Percentiles rank a stretch among this genome's conserved stretches.
Conservation (phyloP, 305 asterid species). For the Fraxinus baroniana region DNA sequence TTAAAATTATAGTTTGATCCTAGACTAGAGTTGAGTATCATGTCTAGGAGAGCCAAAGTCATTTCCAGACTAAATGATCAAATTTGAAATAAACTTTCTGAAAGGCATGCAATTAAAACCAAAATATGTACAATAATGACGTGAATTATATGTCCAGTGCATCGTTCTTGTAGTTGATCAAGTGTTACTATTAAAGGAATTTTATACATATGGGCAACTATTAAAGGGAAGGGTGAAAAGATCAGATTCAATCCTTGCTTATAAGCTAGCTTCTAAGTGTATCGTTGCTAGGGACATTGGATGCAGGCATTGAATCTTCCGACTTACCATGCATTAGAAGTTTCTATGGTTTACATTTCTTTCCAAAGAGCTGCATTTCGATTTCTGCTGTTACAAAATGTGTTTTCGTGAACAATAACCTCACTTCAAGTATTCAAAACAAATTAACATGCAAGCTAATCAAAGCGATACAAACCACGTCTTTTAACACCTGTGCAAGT, state of each 20-base stretch:
- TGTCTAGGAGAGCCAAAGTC: neutral
- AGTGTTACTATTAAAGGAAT: neutral
- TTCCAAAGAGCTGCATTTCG: neutral
- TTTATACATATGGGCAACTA: neutral
- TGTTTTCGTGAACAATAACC: neutral
- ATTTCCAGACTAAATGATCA: neutral
- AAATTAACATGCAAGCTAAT: neutral
- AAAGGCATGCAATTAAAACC: neutral
- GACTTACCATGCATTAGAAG: neutral
- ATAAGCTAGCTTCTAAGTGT: neutral
- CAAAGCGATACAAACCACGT: neutral
- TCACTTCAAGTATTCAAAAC: neutral
- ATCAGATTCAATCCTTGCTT: neutral
- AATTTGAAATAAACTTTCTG: neutral
- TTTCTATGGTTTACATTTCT: neutral
- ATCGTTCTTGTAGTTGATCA: neutral
- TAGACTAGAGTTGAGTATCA: neutral
- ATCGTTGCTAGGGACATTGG: neutral
- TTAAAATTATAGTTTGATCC: neutral
- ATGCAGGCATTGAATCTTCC: neutral
- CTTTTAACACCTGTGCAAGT: neutral
- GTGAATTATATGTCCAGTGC: neutral
- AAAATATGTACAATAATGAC: neutral
- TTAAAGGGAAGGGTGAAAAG: neutral
- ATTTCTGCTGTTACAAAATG: neutral